Base-by-base conservation (phyloP, 2,329 filamentous ascomycete genomes). In the Paraphoma chrysanthemicola region DNA sequence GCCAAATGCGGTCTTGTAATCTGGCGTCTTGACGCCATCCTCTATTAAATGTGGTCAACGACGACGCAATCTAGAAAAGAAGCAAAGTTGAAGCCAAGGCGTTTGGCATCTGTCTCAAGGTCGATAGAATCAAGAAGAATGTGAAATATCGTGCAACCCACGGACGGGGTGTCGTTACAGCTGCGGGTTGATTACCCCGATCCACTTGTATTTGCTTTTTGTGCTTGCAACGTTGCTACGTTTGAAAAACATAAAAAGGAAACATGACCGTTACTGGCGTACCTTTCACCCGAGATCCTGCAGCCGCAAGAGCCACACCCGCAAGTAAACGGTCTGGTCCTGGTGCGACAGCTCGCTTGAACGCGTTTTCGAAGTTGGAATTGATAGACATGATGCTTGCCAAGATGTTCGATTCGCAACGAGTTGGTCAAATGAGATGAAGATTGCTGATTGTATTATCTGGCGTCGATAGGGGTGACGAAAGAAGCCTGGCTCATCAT, bases 261-360 rank as follows among this genome's bases (percentile, higher is more conserved):
- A 45, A 12, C 28, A 14, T 28, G 51, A 33, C 48, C 31, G 44
- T 49, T 43, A 36, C n/a, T 36, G 28, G 18, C 44, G 54, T 62
- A 63, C 67, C 59, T 45, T 60, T 58, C 39, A 29, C 41, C 39
- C 54, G 46, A 41, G 57, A 47, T 55, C 57, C 63, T 60, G 66
- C 64, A 64, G 67, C 62, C 59, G 59, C 66, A 30, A 68, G 59
- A 47, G 62, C 59, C 39, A 66, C 65, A 18, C 64, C 66, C 41
- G 62, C 43, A 14, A 70, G 17, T 10, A 67, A 47, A n/a, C 63
- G 59, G 30, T 64, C 56, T 14, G 55, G 46, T 2, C 60, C 57
- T 23, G 58, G 62, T 47, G 44, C 56, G 45, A 66, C 64, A 57
- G 64, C 65, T 56, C 46, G 60, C 55, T 60, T 57, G 42, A 66